These are phyloP conservation scores for Fusarium globosum DNA, from an alignment of 2,329 filamentous ascomycete species.

Conservation along the genomic window DNA sequence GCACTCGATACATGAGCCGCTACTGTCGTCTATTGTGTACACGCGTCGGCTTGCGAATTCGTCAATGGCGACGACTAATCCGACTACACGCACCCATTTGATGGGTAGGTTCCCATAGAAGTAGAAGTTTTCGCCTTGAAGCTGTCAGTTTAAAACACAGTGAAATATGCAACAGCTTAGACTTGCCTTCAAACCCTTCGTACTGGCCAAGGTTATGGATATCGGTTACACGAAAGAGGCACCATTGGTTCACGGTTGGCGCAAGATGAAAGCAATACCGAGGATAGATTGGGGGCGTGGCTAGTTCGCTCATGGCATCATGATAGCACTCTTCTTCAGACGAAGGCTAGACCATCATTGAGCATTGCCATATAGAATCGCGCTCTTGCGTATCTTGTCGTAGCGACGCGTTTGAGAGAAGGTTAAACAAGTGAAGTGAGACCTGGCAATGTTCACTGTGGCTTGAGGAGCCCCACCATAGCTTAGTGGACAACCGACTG, in stretches of 20 bases:
- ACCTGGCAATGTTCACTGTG: constrained; percentile 14
- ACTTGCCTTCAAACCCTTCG: constrained; percentile 64
- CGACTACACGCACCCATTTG: constrained; percentile 77
- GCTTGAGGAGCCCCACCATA: constrained; percentile 8
- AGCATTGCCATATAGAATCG: constrained; percentile 4
- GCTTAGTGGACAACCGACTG: background rate
- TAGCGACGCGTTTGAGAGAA: constrained; percentile 8
- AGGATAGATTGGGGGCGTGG: constrained; percentile 61
- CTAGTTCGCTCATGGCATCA: constrained; percentile 63
- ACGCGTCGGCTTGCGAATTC: constrained; percentile 59
- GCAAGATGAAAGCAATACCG: constrained; percentile 73
- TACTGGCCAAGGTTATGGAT: constrained; percentile 60
- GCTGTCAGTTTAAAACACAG: constrained; percentile 7
- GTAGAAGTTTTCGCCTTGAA: constrained; percentile 63
- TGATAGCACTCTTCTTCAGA: constrained; percentile 30
- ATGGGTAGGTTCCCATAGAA: constrained; percentile 81
- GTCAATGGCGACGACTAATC: constrained; percentile 73
- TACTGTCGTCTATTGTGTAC: constrained; percentile 74
- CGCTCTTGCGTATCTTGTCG: background rate
- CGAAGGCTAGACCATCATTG: constrained; percentile 11
- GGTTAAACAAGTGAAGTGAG: constrained; percentile 8
- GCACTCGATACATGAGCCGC: constrained; percentile 66
- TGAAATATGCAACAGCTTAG: too few relatives aligned
- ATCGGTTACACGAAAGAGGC: constrained; percentile 63
- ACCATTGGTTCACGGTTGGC: constrained; percentile 70